phyloP scores from a whole-genome alignment of 495 filamentous ascomycete species.

The Penicillium canescens region DNA sequence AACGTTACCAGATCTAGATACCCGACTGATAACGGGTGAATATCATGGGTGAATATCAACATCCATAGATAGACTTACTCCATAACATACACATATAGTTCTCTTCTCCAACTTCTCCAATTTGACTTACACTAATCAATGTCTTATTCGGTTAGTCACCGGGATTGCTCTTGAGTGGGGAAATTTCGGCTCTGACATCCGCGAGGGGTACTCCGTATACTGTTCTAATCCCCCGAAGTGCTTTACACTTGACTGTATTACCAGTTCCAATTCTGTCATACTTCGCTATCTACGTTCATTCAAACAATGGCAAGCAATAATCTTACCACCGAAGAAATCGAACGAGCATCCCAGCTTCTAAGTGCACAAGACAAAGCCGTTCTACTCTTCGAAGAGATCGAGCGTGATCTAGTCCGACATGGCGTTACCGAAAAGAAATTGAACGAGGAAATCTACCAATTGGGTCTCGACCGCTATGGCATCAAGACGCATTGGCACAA shows the following conservation, averaged over 20 bases:
- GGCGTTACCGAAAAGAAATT: constrained; percentile 48
- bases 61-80: background rate
- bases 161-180: constrained; percentile 4
- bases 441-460: constrained; percentile 47
- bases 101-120: background rate
- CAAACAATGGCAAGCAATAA: background rate
- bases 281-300: background rate
- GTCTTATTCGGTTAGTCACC: background rate
- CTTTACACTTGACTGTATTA: too few species aligned
- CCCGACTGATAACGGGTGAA: background rate
- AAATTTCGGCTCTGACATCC: background rate
- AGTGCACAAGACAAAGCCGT: constrained; percentile 45
- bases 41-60: background rate
- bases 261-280: too few species aligned
- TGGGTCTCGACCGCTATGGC: constrained; percentile 43
- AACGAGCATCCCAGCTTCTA: constrained; percentile 40
- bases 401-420: constrained; percentile 42
- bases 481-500: constrained; percentile 54
- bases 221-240: background rate
- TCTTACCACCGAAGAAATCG: constrained; percentile 12
- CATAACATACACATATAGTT: too few species aligned
- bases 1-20: background rate
- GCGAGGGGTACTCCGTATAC: background rate
- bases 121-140: background rate
- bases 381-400: constrained; percentile 49